Conservation (phyloP, 2,329 filamentous ascomycete genomes). For the Aureobasidium leucospermi region DNA sequence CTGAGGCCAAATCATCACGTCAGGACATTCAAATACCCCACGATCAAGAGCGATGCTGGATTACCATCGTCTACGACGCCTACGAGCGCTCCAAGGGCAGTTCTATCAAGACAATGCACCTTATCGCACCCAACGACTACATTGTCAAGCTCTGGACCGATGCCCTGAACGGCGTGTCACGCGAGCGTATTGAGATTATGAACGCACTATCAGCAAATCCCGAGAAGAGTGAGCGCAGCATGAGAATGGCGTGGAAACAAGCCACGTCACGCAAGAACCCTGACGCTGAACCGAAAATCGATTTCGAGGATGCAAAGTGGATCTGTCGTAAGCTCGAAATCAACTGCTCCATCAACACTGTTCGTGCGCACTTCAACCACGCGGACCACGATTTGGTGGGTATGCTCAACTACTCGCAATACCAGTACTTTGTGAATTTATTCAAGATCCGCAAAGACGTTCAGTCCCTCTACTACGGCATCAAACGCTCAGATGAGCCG, state of each 20-base stretch:
- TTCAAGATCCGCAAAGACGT: conserved; percentile 83
- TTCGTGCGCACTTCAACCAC: conserved; percentile 65
- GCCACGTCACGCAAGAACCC: conserved; percentile 66
- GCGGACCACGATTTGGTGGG: conserved; percentile 60
- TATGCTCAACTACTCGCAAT: conserved; percentile 69
- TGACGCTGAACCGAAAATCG: conserved; percentile 61
- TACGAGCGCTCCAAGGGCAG: conserved; percentile 68
- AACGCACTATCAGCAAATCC: conserved; percentile 68
- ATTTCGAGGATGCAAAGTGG: conserved; percentile 69
- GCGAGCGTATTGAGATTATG: conserved; percentile 84
- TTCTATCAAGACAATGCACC: conserved; percentile 70
- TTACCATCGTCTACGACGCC: conserved; percentile 81
- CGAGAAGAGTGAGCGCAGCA: conserved; percentile 72
- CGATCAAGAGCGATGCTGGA: conserved; percentile 65
- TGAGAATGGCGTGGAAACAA: conserved; percentile 60
- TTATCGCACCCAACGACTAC: conserved; percentile 69
- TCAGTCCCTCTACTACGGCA: conserved; percentile 59
- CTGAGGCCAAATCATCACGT: conserved; percentile 80
- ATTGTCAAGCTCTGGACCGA: conserved; percentile 73
- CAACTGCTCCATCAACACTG: conserved; percentile 69
- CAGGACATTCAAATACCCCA: conserved; percentile 70
- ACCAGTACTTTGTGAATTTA: conserved; percentile 72
- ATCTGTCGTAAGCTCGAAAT: conserved; percentile 89
- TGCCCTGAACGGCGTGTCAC: conserved; percentile 75
- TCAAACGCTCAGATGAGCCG: conserved; percentile 41